Conservation (phyloP, 106 monocot genomes). For the Iris macrosiphon region DNA sequence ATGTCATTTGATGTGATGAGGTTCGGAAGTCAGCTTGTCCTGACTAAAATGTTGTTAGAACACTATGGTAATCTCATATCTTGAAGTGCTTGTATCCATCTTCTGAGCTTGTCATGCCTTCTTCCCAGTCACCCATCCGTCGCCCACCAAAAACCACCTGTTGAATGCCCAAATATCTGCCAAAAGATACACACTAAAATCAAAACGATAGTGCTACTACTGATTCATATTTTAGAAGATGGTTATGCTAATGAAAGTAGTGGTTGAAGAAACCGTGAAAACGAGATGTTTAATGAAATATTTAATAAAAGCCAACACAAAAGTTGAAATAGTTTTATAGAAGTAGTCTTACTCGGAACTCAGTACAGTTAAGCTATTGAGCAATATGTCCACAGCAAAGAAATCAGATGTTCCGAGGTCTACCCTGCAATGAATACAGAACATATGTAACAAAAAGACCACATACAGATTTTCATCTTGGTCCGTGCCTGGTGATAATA, state of each 20-base stretch:
- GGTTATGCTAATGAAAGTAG: no score
- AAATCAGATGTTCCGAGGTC: slow-evolving; percentile 93
- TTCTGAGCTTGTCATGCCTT: slow-evolving; percentile 80
- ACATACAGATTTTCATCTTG: neutral
- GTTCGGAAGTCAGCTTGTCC: no score
- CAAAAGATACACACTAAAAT: slow-evolving; percentile 1
- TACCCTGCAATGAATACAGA: slow-evolving; percentile 58
- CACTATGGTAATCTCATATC: slow-evolving; percentile 60
- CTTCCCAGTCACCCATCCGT: slow-evolving; percentile 96
- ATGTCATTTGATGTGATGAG: no score
- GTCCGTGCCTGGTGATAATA: neutral
- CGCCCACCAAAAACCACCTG: slow-evolving; percentile 92
- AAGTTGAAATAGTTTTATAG: no score
- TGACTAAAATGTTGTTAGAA: no score
- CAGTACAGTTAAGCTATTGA: slow-evolving; percentile 79
- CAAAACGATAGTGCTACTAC: no score
- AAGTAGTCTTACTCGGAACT: slow-evolving; percentile 77
- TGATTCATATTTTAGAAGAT: no score
- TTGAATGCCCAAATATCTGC: slow-evolving; percentile 92
- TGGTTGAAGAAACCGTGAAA: no score
- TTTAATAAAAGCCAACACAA: no score
- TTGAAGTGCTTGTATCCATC: slow-evolving; percentile 93
- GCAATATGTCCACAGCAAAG: slow-evolving; percentile 84
- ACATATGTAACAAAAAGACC: neutral
- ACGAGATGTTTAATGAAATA: no score